These are phyloP conservation scores for Exophiala spinifera DNA, from an alignment of 2,329 filamentous ascomycete species.

Conservation along the genomic window DNA sequence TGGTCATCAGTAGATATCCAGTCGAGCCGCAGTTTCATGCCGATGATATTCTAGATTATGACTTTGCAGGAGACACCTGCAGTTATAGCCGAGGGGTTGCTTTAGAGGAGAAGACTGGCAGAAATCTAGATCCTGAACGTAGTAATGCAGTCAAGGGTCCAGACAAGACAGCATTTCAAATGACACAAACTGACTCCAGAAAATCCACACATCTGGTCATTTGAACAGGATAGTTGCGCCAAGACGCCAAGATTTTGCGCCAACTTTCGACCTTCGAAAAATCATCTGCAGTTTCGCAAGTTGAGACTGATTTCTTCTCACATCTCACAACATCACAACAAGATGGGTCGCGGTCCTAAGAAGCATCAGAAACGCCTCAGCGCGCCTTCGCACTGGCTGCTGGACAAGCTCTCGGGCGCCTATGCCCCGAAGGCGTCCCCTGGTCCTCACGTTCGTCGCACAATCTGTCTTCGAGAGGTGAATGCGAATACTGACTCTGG, in stretches of 20 bases:
- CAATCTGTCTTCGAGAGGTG: not conserved
- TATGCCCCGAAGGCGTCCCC: constrained; percentile 67
- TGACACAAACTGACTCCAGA: not conserved
- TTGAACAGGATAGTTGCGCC: not conserved
- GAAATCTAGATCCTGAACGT: not conserved
- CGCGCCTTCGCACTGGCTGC: constrained; percentile 98
- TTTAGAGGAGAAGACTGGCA: no score
- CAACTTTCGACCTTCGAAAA: not conserved
- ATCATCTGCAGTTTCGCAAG: not conserved
- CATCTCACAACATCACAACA: constrained; percentile 31
- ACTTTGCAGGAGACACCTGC: no score
- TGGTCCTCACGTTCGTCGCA: constrained; percentile 60
- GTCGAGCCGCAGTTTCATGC: no score
- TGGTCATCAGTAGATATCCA: no score
- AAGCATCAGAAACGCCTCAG: constrained; percentile 99
- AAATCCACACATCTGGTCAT: not conserved
- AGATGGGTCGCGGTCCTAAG: constrained; percentile 65
- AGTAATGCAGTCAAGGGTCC: not conserved
- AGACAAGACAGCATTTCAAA: not conserved
- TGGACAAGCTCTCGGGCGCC: constrained; percentile 97
- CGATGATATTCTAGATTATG: no score
- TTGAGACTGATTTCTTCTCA: not conserved
- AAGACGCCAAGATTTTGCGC: not conserved
- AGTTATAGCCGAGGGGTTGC: no score
- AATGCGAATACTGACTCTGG: constrained; percentile 44